Percentiles rank a stretch among this genome's conserved stretches.
phyloP scores from a whole-genome alignment of 345 rosid genomes.

The Lumnitzera littorea region DNA sequence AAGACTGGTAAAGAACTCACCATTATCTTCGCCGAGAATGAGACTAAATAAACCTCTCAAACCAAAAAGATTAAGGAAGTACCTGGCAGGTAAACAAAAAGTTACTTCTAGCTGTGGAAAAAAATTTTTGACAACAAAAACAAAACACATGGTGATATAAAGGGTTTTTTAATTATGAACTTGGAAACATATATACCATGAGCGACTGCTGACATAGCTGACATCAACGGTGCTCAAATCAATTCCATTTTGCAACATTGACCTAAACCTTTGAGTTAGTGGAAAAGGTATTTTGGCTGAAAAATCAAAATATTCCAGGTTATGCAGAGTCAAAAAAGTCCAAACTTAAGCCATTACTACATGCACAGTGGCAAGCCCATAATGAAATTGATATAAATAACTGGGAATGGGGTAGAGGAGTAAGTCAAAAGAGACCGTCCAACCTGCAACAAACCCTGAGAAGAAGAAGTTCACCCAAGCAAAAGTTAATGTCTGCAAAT shows the following conservation, averaged over 20 bases:
- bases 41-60: conserved; percentile 96
- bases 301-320: conserved; percentile 3
- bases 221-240: conserved; percentile 98
- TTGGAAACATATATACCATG: conserved; percentile 48
- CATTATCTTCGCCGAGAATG: conserved; percentile 98
- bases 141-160: neutral
- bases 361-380: too few species aligned
- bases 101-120: conserved; percentile 5
- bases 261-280: conserved; percentile 91
- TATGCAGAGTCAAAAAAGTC: neutral
- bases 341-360: neutral
- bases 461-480: conserved; percentile 99
- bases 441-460: conserved; percentile 98
- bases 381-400: too few species aligned
- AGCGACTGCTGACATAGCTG: conserved; percentile 98
- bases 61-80: conserved; percentile 95
- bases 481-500: conserved; percentile 83
- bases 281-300: conserved; percentile 98
- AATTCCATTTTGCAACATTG: conserved; percentile 99
- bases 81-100: conserved; percentile 38
- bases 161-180: neutral
- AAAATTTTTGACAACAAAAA: neutral
- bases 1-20: conserved; percentile 26
- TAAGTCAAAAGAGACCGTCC: conserved; percentile 6
- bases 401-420: too few species aligned